Percentiles rank a stretch among this genome's conserved stretches.
phyloP scores from a whole-genome alignment of 257 asterid genomes.

The Misopates orontium region DNA sequence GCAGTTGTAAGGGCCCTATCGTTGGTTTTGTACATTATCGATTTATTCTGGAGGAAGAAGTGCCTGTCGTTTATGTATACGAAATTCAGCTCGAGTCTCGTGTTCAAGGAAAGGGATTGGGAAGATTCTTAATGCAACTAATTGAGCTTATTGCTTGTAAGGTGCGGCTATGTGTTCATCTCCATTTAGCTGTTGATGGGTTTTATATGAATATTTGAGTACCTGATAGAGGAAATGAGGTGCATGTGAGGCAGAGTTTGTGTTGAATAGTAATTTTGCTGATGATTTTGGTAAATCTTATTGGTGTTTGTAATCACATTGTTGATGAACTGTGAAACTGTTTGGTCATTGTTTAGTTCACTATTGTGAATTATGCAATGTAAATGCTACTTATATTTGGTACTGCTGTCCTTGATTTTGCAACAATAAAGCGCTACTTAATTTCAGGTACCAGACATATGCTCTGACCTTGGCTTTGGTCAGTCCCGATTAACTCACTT shows the following conservation, averaged over 20 bases:
- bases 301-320: slow-evolving; percentile 5
- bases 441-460: slow-evolving; percentile 1
- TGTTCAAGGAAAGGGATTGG: slow-evolving; percentile 88
- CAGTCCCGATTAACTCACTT: slow-evolving; percentile 24
- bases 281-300: slow-evolving; percentile 3
- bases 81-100: slow-evolving; percentile 81
- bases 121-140: slow-evolving; percentile 71
- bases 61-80: slow-evolving; percentile 87
- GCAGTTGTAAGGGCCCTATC: slow-evolving; percentile 39
- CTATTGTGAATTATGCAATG: slow-evolving; percentile 9
- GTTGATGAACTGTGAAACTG: not conserved
- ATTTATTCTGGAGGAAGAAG: slow-evolving; percentile 77
- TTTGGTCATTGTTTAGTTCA: slow-evolving; percentile 15
- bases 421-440: not conserved
- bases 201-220: slow-evolving; percentile 4
- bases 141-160: slow-evolving; percentile 77
- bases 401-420: slow-evolving; percentile 16
- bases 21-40: slow-evolving; percentile 90
- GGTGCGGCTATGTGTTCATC: slow-evolving; percentile 38
- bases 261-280: not conserved
- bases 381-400: slow-evolving; percentile 29
- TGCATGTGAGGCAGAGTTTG: not conserved
- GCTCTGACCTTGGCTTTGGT: slow-evolving; percentile 9
- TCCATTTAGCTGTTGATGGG: slow-evolving; percentile 9
- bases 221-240: not conserved